These are phyloP conservation scores for Diddensiella caesifluorescens DNA, from an alignment of 805 yeast species.

Conservation along the genomic window DNA sequence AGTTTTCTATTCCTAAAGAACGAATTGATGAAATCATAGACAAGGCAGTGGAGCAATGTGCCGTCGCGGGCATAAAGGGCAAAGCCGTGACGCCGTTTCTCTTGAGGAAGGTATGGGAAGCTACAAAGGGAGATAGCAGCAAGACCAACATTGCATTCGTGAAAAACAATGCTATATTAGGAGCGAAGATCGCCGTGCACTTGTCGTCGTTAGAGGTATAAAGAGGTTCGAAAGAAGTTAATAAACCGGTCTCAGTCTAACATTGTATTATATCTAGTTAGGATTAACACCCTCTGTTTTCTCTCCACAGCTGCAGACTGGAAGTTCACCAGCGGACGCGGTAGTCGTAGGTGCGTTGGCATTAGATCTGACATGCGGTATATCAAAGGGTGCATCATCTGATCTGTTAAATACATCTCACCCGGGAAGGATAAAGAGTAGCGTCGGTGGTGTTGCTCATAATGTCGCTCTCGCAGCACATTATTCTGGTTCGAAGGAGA, in stretches of 20 bases:
- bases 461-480: conserved; percentile 66
- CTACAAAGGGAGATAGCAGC: conserved; percentile 68
- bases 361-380: conserved; percentile 58
- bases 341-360: conserved; percentile 73
- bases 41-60: conserved; percentile 55
- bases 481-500: conserved; percentile 26
- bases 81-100: conserved; percentile 78
- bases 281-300: not conserved
- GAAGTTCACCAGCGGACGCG: conserved; percentile 23
- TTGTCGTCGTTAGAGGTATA: conserved; percentile 38
- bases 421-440: conserved; percentile 53
- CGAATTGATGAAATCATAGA: conserved; percentile 53
- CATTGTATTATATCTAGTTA: not conserved
- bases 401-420: conserved; percentile 53
- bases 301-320: no score
- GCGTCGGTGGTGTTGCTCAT: conserved; percentile 81
- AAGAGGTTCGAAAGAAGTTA: no score
- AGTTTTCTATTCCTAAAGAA: conserved; percentile 50
- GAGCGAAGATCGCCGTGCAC: conserved; percentile 59
- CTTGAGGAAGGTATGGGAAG: conserved; percentile 55
- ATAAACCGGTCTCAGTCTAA: not conserved
- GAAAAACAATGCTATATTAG: conserved; percentile 65
- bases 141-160: conserved; percentile 70
- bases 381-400: conserved; percentile 33
- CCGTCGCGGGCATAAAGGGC: conserved; percentile 49